Evolutionary conservation across 2,329 filamentous ascomycete genomes (phyloP), one percentile per base, ranked within the genome.

Genomic region (Decorospora gaudefroyi): DNA sequence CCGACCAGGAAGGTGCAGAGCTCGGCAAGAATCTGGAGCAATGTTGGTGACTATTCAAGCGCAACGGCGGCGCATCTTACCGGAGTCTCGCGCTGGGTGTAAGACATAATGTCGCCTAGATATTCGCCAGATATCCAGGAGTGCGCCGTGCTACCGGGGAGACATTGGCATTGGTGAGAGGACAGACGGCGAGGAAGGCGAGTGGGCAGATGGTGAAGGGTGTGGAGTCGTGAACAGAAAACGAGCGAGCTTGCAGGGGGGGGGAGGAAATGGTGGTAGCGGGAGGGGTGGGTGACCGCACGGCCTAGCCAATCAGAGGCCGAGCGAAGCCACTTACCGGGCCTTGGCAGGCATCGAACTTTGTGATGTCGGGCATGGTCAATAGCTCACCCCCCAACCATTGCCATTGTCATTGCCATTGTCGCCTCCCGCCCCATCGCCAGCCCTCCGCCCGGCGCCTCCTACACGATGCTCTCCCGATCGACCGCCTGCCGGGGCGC

Each of bases 1-100:
- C 90, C 85, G 53, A 97, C 86, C 53, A 96, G 81, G 68, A 95
- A 84, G 76, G 86, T 82, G 77, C 90, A 96, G 67, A 97, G 88
- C 81, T 96, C 89, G 65, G 87, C 84, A 58, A 87, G 74, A 73
- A 84, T 77, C 88, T 92, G 88, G 80, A 43, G 31, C 3, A 31
- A 22, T 35, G 56, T 67, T 84, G 79, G 52, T 49, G 48, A 45
- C 55, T 50, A 52, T 57, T 61, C 69, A 69, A 22, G 36, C 37
- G 38, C 45, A 38, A 35, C 10, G 41, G 36, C 23, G 36, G 21
- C 48, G 48, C 49, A 49, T 44, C 62, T 55, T 64, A 67, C 65
- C 53, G 67, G 67, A 60, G 67, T 62, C 55, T 67, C 64, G 54
- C 61, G 65, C 60, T 67, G 67, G 32, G 51, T 51, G 56, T 67